Percentiles rank a stretch among this genome's conserved stretches.
Evolutionary conservation across 1,284 basidiomycete species (phyloP).

Genomic region (Neonothopanus nambi): DNA sequence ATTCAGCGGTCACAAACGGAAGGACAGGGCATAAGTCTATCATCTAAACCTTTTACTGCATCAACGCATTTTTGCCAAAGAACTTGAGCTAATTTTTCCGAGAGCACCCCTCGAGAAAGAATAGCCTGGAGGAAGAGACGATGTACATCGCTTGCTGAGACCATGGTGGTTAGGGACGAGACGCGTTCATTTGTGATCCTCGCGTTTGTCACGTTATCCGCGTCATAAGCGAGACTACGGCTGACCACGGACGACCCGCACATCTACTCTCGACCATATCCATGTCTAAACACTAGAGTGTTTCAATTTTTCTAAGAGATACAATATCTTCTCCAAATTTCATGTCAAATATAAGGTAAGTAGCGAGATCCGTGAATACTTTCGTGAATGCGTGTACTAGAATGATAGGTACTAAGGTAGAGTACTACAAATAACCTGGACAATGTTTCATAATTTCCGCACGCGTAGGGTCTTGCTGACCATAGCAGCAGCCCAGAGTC

Average conservation of each 20-base stretch:
- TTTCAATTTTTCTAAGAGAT: no score
- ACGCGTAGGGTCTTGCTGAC: constrained; percentile 91
- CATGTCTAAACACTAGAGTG: no score
- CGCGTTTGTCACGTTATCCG: constrained; percentile 7
- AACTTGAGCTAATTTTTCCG: constrained; percentile 58
- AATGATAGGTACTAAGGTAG: constrained; percentile 1
- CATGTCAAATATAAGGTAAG: background rate
- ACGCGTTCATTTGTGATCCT: constrained; percentile 1
- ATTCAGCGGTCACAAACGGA: background rate
- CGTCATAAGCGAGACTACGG: background rate
- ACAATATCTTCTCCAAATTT: background rate
- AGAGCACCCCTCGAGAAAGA: constrained; percentile 66
- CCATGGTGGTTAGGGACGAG: constrained; percentile 31
- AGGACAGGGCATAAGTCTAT: constrained; percentile 3
- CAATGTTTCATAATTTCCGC: constrained; percentile 56
- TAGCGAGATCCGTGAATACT: background rate
- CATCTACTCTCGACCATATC: no score
- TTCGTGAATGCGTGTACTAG: background rate
- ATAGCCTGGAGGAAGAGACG: constrained; percentile 77
- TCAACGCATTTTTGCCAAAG: constrained; percentile 69
- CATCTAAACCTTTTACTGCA: constrained; percentile 54
- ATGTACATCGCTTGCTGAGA: constrained; percentile 57
- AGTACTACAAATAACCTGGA: background rate
- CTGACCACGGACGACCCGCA: no score
- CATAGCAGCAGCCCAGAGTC: constrained; percentile 89